Base-by-base conservation (phyloP, 352 stramenopile genomes). In the Pythium aphanidermatum region DNA sequence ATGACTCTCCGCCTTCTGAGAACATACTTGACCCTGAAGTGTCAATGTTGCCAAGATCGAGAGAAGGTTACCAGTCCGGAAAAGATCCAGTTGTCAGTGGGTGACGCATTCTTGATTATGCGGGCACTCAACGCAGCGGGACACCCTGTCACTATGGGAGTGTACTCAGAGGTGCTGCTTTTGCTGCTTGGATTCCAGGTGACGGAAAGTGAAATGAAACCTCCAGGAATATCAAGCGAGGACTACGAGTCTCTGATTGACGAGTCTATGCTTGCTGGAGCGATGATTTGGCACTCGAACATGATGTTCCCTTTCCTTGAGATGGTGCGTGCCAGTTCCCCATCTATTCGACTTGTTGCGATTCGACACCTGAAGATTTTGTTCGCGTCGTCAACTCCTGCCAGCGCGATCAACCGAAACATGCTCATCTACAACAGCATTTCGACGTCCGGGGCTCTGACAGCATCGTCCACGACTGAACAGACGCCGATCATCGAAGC, bases 401-500 rank as follows among this genome's bases (percentile, higher is more conserved):
- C 55, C 3, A 87, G 80, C 42, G 70, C 75, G 17, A 77, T 85
- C 54, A 92, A 92, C 38, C 73, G 80, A 7, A 68, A 86, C 34
- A 74, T 86, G 38, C 45, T 89, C 13, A 85, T 92, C 32, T 86
- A 85, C 46, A 82, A 78, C 47, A 86, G 70, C 53, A 89, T 86
- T 40, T 78, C 74, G 20, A 85, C 50, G 61, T 81, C 66, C 27
- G 74, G 70, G 3, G 82, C 74, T 29, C 58, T 76, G 16, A 87
- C 73, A 2, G 63, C 81, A n/a, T 85, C 74, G n/a, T 83, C 77
- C 14, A 85, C 73, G 43, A 86, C 74, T 0, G 74, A 86, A 54
- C 74, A 84, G 38, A 74, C 83, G 13, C 77, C 77, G 30, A 86
- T 89, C 45, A 81, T 89, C 43, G 77, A 89, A 34, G 70, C 77